A percentile compares a stretch with the other conserved stretches of the same genome.
phyloP scores from a whole-genome alignment of 108 stramenopile genomes.

The Cyclotella choctawhatcheeana region DNA sequence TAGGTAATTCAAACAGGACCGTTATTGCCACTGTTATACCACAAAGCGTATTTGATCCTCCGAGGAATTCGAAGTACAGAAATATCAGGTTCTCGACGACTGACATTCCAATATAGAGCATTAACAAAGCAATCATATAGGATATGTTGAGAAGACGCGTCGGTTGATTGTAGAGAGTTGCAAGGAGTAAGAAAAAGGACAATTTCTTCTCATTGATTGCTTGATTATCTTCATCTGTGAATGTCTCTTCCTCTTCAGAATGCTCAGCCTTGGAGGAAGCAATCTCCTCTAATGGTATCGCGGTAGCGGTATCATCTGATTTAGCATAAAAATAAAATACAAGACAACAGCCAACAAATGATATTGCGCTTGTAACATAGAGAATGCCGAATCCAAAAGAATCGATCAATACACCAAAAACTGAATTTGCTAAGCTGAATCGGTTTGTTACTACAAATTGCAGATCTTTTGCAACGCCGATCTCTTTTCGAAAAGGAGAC shows the following conservation, averaged over 20 bases:
- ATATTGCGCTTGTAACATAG: constrained; percentile 31
- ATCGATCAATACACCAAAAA: constrained; percentile 47
- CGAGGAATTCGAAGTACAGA: constrained; percentile 57
- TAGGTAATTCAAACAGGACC: constrained; percentile 71
- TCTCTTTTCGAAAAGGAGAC: no score
- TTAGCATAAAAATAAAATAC: constrained; percentile 43
- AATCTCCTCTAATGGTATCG: neutral
- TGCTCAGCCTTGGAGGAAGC: neutral
- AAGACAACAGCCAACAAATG: constrained; percentile 36
- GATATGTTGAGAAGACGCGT: constrained; percentile 35
- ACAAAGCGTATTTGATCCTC: constrained; percentile 45
- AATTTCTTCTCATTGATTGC: constrained; percentile 9
- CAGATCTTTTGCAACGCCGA: no score
- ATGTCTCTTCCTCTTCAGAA: constrained; percentile 14
- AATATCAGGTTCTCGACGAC: constrained; percentile 63
- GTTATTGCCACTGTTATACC: constrained; percentile 65
- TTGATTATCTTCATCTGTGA: constrained; percentile 13
- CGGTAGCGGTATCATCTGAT: neutral
- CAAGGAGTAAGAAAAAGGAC: constrained; percentile 13
- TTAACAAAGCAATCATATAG: constrained; percentile 43
- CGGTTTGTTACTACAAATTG: no score
- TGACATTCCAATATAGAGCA: constrained; percentile 54
- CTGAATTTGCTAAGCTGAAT: constrained; percentile 43
- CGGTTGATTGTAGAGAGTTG: constrained; percentile 24
- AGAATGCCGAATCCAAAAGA: constrained; percentile 37